A percentile compares a stretch with the other conserved stretches of the same genome.
Conservation (phyloP, 2,329 filamentous ascomycete species). For the Beauveria brongniartii region DNA sequence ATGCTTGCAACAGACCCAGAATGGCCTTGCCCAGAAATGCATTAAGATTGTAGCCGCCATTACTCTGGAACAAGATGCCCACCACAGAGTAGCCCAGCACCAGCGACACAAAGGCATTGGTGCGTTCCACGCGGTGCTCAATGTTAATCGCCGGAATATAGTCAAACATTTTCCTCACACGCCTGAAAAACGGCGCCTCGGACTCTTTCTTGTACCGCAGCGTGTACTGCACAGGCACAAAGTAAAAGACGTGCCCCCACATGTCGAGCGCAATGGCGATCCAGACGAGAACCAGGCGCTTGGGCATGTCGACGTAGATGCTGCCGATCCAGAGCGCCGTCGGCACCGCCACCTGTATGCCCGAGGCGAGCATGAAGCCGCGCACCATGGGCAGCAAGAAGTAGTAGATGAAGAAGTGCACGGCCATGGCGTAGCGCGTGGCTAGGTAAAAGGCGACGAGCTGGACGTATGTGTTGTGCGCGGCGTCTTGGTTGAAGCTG, state of each 20-base stretch:
- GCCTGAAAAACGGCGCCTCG: constrained; percentile 15
- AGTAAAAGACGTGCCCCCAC: constrained; percentile 34
- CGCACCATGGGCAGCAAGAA: constrained; percentile 48
- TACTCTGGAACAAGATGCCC: constrained; percentile 51
- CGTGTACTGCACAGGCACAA: constrained; percentile 30
- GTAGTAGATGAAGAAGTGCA: constrained; percentile 39
- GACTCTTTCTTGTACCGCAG: background rate
- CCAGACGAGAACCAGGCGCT: constrained; percentile 48
- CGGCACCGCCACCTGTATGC: constrained; percentile 36
- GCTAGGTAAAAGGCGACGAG: constrained; percentile 54
- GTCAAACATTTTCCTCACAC: constrained; percentile 37
- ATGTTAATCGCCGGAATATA: constrained; percentile 57
- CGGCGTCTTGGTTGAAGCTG: constrained; percentile 37
- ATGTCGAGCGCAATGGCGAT: constrained; percentile 47
- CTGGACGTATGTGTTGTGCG: constrained; percentile 45
- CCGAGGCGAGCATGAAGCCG: constrained; percentile 43
- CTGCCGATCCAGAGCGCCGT: constrained; percentile 51
- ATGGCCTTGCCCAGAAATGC: constrained; percentile 56
- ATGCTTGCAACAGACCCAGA: constrained; percentile 48
- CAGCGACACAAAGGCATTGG: constrained; percentile 55
- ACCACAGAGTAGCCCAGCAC: constrained; percentile 59
- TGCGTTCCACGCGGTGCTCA: constrained; percentile 57
- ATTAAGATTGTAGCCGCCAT: constrained; percentile 35
- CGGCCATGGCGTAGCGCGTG: constrained; percentile 44
- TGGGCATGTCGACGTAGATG: constrained; percentile 47